A percentile compares a stretch with the other conserved stretches of the same genome.
Evolutionary conservation across 768 basidiomycete genomes (phyloP).

Genomic region (Candolleomyces eurysporus): DNA sequence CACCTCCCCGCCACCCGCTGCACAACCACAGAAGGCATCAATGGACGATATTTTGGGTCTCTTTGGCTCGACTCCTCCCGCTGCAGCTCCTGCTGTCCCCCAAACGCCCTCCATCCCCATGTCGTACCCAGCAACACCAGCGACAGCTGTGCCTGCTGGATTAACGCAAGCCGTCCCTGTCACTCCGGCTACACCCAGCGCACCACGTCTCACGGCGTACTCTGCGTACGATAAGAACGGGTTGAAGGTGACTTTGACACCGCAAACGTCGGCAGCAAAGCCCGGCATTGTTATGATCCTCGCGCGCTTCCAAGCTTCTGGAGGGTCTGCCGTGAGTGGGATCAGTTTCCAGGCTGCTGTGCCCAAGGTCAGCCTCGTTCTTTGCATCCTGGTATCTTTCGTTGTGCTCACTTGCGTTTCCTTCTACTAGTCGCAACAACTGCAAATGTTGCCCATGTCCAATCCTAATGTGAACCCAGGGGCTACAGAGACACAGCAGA

Average conservation of each 20-base stretch:
- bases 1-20: slow-evolving; percentile 31
- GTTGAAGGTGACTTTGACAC: slow-evolving; percentile 85
- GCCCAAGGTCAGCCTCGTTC: slow-evolving; percentile 63
- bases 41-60: slow-evolving; percentile 92
- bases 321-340: slow-evolving; percentile 48
- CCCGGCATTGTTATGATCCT: slow-evolving; percentile 92
- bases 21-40: slow-evolving; percentile 51
- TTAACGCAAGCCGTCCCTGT: slow-evolving; percentile 28
- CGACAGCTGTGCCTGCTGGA: slow-evolving; percentile 25
- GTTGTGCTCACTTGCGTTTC: background rate
- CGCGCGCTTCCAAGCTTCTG: slow-evolving; percentile 78
- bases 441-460: slow-evolving; percentile 98
- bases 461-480: slow-evolving; percentile 77
- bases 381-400: slow-evolving; percentile 2
- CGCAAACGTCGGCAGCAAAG: slow-evolving; percentile 73
- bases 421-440: slow-evolving; percentile 75
- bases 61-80: slow-evolving; percentile 57
- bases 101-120: slow-evolving; percentile 19
- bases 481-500: slow-evolving; percentile 87
- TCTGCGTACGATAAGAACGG: slow-evolving; percentile 92
- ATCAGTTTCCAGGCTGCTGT: slow-evolving; percentile 97
- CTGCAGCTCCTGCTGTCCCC: slow-evolving; percentile 32
- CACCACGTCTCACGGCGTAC: slow-evolving; percentile 65
- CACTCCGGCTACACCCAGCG: slow-evolving; percentile 34
- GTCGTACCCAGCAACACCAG: slow-evolving; percentile 21